Evolutionary conservation across 345 rosid genomes (phyloP), one percentile per base, ranked within the genome.

Genomic region (Dimocarpus longan): DNA sequence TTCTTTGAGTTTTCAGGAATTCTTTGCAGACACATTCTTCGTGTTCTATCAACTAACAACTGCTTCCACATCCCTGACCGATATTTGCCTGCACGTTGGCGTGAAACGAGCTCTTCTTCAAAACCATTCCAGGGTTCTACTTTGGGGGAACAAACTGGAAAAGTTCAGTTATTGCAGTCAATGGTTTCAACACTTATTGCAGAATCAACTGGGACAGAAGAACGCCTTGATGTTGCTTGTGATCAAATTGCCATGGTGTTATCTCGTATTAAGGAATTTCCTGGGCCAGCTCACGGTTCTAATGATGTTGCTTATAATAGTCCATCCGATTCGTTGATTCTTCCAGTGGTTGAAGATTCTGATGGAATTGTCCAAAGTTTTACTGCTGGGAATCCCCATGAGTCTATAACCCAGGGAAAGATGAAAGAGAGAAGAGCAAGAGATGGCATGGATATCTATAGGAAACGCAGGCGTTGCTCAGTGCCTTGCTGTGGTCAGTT

Each of bases 31-130:
- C 93, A 89, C 40, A 80, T 87, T 63, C 90, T 91, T 19, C 93
- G 87, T 44, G 90, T 89, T 68, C 85, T 89, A 22, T 91, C 93
- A 26, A 82, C 68, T 21, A 87, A 83, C 74, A 91, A 88, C 81
- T 91, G 91, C 70, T 89, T 88, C 73, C 92, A 89, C 77, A 89
- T 91, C 65, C 93, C 93, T 3, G 90, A 86, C 43, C 84, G 50
- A 21, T 89, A 83, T 77, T 77, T 89, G 12, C 90, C 89, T 8
- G 40, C 54, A 39, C 82, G 88, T 56, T 88, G 93, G 90, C 83
- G 78, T 22, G 80, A 79, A 50, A 63, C 39, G 37, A 62, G 24
- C 48, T 81, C 69, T 18, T 75, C 85, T 24, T 73, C 70, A 59
- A 83, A 78, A 43, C 76, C 81, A 21, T 22, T 65, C 28, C 84